Evolutionary conservation across 352 stramenopile genomes (phyloP), one percentile per base, ranked within the genome.

Genomic region (Phytopythium montanum): DNA sequence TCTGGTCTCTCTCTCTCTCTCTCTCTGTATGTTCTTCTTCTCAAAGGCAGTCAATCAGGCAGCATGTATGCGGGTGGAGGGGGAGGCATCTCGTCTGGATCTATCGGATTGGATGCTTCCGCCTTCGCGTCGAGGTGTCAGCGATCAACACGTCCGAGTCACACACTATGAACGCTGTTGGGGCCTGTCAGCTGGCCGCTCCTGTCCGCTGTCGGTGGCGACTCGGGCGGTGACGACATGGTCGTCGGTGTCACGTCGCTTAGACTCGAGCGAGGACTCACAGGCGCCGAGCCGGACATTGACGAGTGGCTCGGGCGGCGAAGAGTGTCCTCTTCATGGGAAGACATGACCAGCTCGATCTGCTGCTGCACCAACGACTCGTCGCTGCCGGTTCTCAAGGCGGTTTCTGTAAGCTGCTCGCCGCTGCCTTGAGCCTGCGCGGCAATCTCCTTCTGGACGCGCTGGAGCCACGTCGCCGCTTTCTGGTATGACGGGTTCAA

Each of bases 401-500:
- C 48, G 38, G 18, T 8, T 6, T 18, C 38, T 7, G 36, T 5
- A 46, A 28, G 41, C 46, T 41, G 49, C 42, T 23, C 60, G n/a
- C 16, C 54, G 49, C 23, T 69, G 42, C 44, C 63, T 18, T 34
- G 61, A 33, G 23, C 56, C 44, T 50, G 44, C 62, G 25, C 56
- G 39, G 28, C 21, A 29, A 31, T 53, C 56, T 95, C 83, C 38
- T 87, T 84, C 29, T 72, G 70, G 29, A 94, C 83, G 26, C 84
- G 81, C 61, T 91, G 75, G n/a, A 93, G 72, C 85, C 85, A 94
- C 39, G 84, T 92, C 2, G 74, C 66, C 14, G 83, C 84, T 54
- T 95, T 95, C 39, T 90, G 75, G 38, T 94, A 93, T 7, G 74
- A 88, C 48, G 61, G 53, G 59, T 93, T 92, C 13, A 92, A 62